phyloP scores from a whole-genome alignment of 1,284 basidiomycete species.

The Singerocomus inundabilis region DNA sequence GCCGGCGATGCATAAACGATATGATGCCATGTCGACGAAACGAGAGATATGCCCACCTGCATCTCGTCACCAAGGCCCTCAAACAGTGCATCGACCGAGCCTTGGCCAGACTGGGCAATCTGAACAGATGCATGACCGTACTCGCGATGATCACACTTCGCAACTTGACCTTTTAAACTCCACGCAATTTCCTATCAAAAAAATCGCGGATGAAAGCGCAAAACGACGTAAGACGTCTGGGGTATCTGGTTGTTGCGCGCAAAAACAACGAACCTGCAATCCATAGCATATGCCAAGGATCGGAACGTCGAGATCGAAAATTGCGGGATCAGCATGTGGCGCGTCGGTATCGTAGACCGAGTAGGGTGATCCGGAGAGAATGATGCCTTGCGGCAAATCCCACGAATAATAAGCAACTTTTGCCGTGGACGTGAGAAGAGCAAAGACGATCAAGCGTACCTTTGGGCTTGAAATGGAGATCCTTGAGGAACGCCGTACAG shows the following conservation, averaged over 20 bases:
- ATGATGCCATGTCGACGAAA: not conserved
- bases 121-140: slow-evolving; percentile 90
- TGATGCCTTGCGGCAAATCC: slow-evolving; percentile 66
- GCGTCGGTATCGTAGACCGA: slow-evolving; percentile 95
- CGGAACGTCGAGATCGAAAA: slow-evolving; percentile 90
- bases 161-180: slow-evolving; percentile 85
- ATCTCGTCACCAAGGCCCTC: slow-evolving; percentile 81
- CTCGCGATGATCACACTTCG: slow-evolving; percentile 89
- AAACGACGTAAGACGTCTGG: no score
- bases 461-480: slow-evolving; percentile 93
- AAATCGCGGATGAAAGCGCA: no score
- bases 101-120: slow-evolving; percentile 66
- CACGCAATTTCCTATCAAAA: slow-evolving; percentile 79
- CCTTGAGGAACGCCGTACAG: slow-evolving; percentile 90
- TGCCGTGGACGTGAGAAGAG: not conserved
- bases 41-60: slow-evolving; percentile 50
- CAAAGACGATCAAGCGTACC: slow-evolving; percentile 45
- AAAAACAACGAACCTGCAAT: slow-evolving; percentile 66
- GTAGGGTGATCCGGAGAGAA: slow-evolving; percentile 97
- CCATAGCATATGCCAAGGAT: slow-evolving; percentile 99
- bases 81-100: slow-evolving; percentile 76
- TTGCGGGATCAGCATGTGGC: slow-evolving; percentile 92
- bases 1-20: not conserved
- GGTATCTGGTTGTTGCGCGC: no score
- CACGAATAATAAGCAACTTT: not conserved